Percentiles rank a stretch among this genome's conserved stretches.
Evolutionary conservation across 331 rosid genomes (phyloP).

Genomic region (Ulmus americana): DNA sequence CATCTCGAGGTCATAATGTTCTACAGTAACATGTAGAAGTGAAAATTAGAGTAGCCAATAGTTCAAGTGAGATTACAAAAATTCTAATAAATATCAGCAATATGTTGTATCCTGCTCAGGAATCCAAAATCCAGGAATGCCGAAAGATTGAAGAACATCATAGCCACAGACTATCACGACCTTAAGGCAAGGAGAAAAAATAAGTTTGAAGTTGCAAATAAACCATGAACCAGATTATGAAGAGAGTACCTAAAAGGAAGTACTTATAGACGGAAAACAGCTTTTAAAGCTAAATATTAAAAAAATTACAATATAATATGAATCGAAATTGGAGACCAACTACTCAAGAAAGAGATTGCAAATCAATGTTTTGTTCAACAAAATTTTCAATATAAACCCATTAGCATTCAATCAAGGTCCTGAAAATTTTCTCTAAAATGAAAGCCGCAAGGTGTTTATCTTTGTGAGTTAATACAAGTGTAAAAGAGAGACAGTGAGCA

Average conservation of each 20-base stretch:
- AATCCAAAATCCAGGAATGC: slow-evolving; percentile 70
- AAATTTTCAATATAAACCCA: too few relatives aligned
- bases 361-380: too few relatives aligned
- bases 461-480: too few relatives aligned
- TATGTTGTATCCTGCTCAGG: slow-evolving; percentile 48
- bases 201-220: slow-evolving; percentile 6
- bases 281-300: neutral
- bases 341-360: too few relatives aligned
- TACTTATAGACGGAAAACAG: neutral
- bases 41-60: neutral
- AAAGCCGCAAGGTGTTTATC: too few relatives aligned
- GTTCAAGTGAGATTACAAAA: neutral
- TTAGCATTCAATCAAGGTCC: too few relatives aligned
- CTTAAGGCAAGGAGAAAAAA: slow-evolving; percentile 36
- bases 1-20: neutral
- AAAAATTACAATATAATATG: neutral
- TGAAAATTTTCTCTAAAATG: too few relatives aligned
- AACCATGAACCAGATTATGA: slow-evolving; percentile 4
- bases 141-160: slow-evolving; percentile 77
- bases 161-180: slow-evolving; percentile 90
- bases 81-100: neutral
- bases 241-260: neutral
- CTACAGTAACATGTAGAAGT: neutral
- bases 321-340: neutral
- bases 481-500: too few relatives aligned